These are phyloP conservation scores for Apiospora arundinis DNA, from an alignment of 2,329 filamentous ascomycete species.

Conservation along the genomic window DNA sequence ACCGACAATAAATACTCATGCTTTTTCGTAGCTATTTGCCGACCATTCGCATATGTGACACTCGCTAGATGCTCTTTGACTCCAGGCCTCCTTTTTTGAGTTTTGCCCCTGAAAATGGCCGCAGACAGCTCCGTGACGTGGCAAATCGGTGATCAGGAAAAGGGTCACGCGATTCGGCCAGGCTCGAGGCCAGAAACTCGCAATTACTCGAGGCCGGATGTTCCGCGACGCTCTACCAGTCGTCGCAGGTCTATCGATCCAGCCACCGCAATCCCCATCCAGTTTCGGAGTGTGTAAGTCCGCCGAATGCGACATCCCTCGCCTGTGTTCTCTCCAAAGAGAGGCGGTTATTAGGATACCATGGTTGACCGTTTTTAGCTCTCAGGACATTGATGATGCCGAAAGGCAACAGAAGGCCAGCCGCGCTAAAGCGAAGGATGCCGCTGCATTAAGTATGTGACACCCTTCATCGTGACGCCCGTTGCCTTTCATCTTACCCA, in stretches of 20 bases:
- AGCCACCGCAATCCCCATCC: background rate
- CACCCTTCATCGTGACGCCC: background rate
- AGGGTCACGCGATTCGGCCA: background rate
- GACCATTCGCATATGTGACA: background rate
- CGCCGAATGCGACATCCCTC: background rate
- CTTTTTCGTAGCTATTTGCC: background rate
- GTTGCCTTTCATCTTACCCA: background rate
- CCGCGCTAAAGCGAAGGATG: background rate
- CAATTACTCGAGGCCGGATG: background rate
- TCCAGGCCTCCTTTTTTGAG: background rate
- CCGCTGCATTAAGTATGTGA: background rate
- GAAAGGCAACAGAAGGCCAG: background rate
- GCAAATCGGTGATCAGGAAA: background rate
- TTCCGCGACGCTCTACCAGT: background rate
- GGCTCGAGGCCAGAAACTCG: background rate
- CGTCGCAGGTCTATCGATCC: conserved; percentile 31
- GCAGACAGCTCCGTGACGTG: background rate
- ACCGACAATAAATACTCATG: background rate
- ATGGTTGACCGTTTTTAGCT: background rate
- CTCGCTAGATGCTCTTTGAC: background rate
- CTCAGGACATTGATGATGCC: conserved; percentile 5
- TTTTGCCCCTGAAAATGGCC: background rate
- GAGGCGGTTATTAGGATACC: conserved; percentile 36
- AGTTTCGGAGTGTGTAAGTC: conserved; percentile 13
- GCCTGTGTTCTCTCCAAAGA: conserved; percentile 47